phyloP scores from a whole-genome alignment of 805 yeast species.

The Hanseniaspora lindneri region DNA sequence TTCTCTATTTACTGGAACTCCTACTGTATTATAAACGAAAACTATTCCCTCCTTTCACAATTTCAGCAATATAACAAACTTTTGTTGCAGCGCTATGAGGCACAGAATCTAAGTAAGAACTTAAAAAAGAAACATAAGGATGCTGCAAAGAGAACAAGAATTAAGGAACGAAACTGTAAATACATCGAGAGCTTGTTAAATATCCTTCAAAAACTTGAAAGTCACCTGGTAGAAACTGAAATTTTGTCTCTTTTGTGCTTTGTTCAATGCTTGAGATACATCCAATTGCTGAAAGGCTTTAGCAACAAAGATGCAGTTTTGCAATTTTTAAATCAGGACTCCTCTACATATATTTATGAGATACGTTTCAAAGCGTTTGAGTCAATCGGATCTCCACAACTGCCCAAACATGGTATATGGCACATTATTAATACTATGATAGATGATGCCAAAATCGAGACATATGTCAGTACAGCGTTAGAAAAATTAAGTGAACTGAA shows the following conservation, averaged over 20 bases:
- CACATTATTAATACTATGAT: background rate
- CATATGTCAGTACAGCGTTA: background rate
- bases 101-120: slow-evolving; percentile 30
- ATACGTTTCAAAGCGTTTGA: slow-evolving; percentile 70
- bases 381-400: slow-evolving; percentile 63
- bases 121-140: slow-evolving; percentile 39
- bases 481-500: background rate
- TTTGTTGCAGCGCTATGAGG: slow-evolving; percentile 29
- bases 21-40: slow-evolving; percentile 40
- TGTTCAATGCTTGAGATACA: slow-evolving; percentile 29
- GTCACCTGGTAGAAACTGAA: slow-evolving; percentile 21
- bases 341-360: slow-evolving; percentile 30
- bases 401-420: slow-evolving; percentile 32
- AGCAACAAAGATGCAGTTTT: slow-evolving; percentile 23
- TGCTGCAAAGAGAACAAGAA: slow-evolving; percentile 37
- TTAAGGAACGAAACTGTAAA: slow-evolving; percentile 26
- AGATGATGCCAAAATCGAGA: background rate
- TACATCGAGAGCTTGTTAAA: slow-evolving; percentile 31
- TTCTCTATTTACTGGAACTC: slow-evolving; percentile 59
- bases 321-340: slow-evolving; percentile 23
- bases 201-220: slow-evolving; percentile 24
- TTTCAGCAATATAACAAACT: slow-evolving; percentile 21
- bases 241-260: slow-evolving; percentile 26
- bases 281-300: slow-evolving; percentile 5
- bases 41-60: slow-evolving; percentile 33